Base-by-base conservation (phyloP, 2,329 filamentous ascomycete genomes). In the Drechmeria coniospora region DNA sequence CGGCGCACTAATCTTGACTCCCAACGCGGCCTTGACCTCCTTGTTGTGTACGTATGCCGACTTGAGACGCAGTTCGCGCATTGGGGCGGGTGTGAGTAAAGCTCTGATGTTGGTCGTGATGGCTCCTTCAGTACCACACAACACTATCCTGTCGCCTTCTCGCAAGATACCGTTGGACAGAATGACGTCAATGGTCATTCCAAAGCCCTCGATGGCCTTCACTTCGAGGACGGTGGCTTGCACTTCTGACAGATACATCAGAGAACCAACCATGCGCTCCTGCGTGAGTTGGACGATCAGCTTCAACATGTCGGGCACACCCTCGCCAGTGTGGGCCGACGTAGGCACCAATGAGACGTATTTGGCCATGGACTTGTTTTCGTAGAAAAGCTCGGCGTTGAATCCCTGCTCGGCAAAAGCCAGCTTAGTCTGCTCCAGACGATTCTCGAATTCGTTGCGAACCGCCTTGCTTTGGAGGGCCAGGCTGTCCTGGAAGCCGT, bases 31-130 rank as follows among this genome's bases (percentile, higher is more conserved):
- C 66, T 94, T 98, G 60, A 94, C 86, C 54, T 93, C 84, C 63
- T 98, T 95, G 64, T 98, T 94, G 64, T 98, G 92, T 17, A 98
- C 87, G 46, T 98, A 98, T 36, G 77, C 70, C 3, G 86, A 93
- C 60, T 95, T 95, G 45, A 98, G 72, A 52, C 92, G 84, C 38
- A 98, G 58, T 53, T 98, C 90, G 50, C 83, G 90, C 50, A 98
- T 74, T 34, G 84, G 81, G 8, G 84, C 86, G 2, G 90, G 90
- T 4, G 90, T 98, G 28, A 98, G 65, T 15, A 98, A 68, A 10
- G 90, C 92, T 59, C 90, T 74, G 45, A 98, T 90, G 42, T 94
- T 94, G 6, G 90, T 98, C 34, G 77, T 73, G 49, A 98, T 98
- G 28, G 84, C 77, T 16, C 92, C 90, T 49, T 95, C 90, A n/a